Conservation (phyloP, 139 green algal genomes). For the Cymbomonas tetramitiformis region DNA sequence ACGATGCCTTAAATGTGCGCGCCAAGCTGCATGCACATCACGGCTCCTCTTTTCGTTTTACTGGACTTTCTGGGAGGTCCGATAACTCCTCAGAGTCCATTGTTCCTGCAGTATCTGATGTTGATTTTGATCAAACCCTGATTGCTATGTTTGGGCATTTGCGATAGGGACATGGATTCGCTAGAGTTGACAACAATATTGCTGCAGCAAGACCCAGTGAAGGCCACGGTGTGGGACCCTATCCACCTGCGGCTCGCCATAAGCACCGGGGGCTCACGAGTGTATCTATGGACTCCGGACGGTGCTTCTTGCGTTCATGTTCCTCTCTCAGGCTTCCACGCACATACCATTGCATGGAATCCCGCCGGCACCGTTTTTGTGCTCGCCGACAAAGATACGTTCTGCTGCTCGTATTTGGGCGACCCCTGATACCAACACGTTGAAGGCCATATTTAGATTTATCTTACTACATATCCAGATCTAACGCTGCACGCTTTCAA, state of each 20-base stretch:
- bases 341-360: conserved; percentile 36
- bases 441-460: no score
- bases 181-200: conserved; percentile 51
- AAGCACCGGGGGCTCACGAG: conserved; percentile 29
- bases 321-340: conserved; percentile 48
- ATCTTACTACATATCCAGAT: no score
- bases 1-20: no score
- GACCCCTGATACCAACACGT: not conserved
- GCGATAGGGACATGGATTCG: conserved; percentile 33
- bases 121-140: no score
- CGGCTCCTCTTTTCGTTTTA: no score
- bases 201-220: conserved; percentile 39
- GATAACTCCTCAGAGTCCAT: no score
- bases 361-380: conserved; percentile 30
- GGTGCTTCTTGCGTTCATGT: conserved; percentile 66
- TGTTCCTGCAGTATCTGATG: no score
- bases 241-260: conserved; percentile 33
- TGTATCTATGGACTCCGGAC: conserved; percentile 65
- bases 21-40: no score
- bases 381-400: conserved; percentile 37
- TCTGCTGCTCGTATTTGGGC: conserved; percentile 46
- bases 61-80: no score
- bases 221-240: conserved; percentile 36
- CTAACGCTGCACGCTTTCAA: no score
- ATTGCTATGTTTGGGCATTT: no score